Percentiles rank a stretch among this genome's conserved stretches.
Conservation (phyloP, 495 filamentous ascomycete genomes). For the Thermothielavioides terrestris region DNA sequence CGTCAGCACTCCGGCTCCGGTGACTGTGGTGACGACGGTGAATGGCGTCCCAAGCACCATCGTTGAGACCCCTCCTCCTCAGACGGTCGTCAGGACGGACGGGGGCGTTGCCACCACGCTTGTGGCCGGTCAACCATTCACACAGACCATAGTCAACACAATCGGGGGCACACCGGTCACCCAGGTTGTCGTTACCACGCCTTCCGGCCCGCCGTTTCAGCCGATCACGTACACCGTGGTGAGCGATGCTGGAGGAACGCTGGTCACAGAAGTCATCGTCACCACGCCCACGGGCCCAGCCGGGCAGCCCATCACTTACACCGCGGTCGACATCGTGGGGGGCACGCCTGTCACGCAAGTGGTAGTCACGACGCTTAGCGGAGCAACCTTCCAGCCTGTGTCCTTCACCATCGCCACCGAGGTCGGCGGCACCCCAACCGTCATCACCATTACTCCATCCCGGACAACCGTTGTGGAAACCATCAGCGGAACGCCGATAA, state of each 20-base stretch:
- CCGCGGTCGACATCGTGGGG: conserved; percentile 9
- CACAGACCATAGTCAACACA: conserved; percentile 10
- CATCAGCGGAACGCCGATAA: conserved; percentile 20
- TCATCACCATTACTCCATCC: conserved; percentile 13
- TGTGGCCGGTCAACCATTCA: conserved; percentile 11
- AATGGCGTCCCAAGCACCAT: conserved; percentile 12
- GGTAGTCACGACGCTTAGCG: conserved; percentile 14
- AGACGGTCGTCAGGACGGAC: conserved; percentile 8
- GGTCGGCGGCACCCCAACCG: conserved; percentile 23
- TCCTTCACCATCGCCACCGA: conserved; percentile 16
- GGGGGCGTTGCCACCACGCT: conserved; percentile 13
- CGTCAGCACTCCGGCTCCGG: conserved; percentile 10
- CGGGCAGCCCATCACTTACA: conserved; percentile 11
- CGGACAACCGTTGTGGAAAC: conserved; percentile 23
- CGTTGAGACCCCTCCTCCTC: conserved; percentile 15
- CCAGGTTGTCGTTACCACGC: conserved; percentile 10
- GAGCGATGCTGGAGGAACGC: conserved; percentile 11
- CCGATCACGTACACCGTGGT: conserved; percentile 16
- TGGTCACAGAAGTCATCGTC: conserved; percentile 10
- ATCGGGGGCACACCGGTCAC: conserved; percentile 14
- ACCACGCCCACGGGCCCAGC: conserved; percentile 10
- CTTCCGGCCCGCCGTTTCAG: conserved; percentile 5
- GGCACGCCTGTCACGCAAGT: conserved; percentile 18
- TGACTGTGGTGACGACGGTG: conserved; percentile 10
- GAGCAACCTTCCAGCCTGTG: conserved; percentile 12